Evolutionary conservation across 352 stramenopile genomes (phyloP).

Genomic region (Phytopythium helicoides): DNA sequence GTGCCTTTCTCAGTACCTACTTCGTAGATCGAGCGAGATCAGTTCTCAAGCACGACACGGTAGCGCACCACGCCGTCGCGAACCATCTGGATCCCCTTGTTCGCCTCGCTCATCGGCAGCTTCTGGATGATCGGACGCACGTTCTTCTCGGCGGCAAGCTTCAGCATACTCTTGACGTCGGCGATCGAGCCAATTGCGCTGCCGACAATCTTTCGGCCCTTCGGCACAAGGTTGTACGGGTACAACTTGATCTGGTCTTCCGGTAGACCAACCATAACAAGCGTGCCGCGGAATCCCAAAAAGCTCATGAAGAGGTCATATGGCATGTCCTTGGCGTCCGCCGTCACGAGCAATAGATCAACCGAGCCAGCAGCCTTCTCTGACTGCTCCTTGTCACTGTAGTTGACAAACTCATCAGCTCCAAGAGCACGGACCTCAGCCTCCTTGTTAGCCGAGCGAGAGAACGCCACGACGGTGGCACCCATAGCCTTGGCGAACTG

Average conservation of each 20-base stretch:
- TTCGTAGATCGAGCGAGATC: too few species aligned
- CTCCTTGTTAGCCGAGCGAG: slow-evolving; percentile 50
- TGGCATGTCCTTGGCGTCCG: slow-evolving; percentile 45
- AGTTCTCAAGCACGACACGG: slow-evolving; percentile 15
- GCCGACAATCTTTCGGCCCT: too few species aligned
- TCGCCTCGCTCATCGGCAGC: slow-evolving; percentile 38
- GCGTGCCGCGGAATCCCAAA: slow-evolving; percentile 50
- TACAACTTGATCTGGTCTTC: too few species aligned
- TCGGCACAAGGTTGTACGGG: too few species aligned
- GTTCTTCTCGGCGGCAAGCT: too few species aligned
- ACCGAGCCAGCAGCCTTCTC: slow-evolving; percentile 20
- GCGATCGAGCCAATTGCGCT: too few species aligned
- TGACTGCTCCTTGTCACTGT: slow-evolving; percentile 34
- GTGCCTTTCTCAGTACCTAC: too few species aligned
- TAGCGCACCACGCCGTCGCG: slow-evolving; percentile 35
- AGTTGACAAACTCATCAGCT: slow-evolving; percentile 56
- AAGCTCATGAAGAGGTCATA: slow-evolving; percentile 44
- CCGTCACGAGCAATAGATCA: slow-evolving; percentile 70
- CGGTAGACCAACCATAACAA: slow-evolving; percentile 63
- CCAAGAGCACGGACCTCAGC: slow-evolving; percentile 38
- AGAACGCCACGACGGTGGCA: slow-evolving; percentile 50
- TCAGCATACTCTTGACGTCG: too few species aligned
- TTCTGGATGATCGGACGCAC: too few species aligned
- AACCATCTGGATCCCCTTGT: slow-evolving; percentile 39
- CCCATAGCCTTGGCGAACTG: slow-evolving; percentile 76